Conservation (phyloP, 2,329 filamentous ascomycete genomes). For the Talaromyces sp. region DNA sequence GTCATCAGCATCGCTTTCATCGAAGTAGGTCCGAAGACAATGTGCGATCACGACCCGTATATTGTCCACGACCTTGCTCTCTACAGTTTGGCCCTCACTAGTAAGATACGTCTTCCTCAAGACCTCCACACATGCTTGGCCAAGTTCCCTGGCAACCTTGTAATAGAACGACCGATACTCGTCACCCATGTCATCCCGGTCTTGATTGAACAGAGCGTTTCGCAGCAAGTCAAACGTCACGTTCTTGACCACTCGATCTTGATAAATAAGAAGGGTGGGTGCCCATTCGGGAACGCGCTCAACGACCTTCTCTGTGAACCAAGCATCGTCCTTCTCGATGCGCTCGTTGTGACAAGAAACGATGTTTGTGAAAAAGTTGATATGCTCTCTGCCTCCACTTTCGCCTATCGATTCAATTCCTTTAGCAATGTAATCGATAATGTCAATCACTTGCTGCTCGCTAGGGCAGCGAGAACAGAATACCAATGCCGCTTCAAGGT, state of each 20-base stretch:
- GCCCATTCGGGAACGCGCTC: constrained; percentile 51
- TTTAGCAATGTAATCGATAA: constrained; percentile 45
- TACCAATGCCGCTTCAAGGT: constrained; percentile 56
- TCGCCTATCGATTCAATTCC: constrained; percentile 51
- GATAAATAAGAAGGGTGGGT: constrained; percentile 54
- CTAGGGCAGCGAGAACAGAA: constrained; percentile 51
- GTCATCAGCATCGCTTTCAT: constrained; percentile 37
- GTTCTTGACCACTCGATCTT: constrained; percentile 46
- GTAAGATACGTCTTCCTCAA: constrained; percentile 35
- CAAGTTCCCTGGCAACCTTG: constrained; percentile 35
- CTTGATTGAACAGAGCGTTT: constrained; percentile 43
- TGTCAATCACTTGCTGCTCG: constrained; percentile 35
- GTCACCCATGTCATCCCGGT: constrained; percentile 31
- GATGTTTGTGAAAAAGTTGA: constrained; percentile 55
- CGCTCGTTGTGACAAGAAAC: constrained; percentile 44
- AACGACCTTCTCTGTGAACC: constrained; percentile 39
- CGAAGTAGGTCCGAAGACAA: constrained; percentile 41
- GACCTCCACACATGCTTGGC: constrained; percentile 33
- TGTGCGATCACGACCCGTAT: constrained; percentile 40
- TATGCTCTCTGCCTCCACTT: constrained; percentile 50
- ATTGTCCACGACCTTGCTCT: constrained; percentile 37
- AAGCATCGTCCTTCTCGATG: constrained; percentile 33
- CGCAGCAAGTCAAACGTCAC: constrained; percentile 47
- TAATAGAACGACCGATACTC: constrained; percentile 30
- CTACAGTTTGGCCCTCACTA: constrained; percentile 30